These are phyloP conservation scores for Citrus unshiu DNA, from an alignment of 345 rosid species.

Conservation along the genomic window DNA sequence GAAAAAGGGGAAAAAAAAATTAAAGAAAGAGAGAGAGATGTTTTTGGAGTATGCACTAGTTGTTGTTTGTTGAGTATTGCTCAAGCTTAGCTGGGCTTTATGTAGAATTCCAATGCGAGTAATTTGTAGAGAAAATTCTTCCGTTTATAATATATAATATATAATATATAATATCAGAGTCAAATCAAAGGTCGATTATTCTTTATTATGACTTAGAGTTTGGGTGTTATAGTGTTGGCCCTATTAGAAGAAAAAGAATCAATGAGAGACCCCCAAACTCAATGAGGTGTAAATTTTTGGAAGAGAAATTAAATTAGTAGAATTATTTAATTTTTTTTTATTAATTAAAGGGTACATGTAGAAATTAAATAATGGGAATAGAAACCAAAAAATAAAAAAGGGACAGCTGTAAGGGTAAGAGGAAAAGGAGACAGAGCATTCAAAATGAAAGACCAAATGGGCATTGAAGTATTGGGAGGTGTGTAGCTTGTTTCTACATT, in stretches of 20 bases:
- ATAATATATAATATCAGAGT: conserved; percentile 18
- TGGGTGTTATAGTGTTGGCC: conserved; percentile 1
- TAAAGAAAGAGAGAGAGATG: not conserved
- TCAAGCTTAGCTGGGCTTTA: conserved; percentile 51
- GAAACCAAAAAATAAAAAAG: not conserved
- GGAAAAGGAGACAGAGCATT: conserved; percentile 44
- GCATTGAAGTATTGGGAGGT: conserved; percentile 15
- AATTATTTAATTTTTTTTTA: no score
- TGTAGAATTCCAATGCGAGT: conserved; percentile 31
- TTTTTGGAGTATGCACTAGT: not conserved
- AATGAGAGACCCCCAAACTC: no score
- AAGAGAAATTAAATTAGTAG: not conserved
- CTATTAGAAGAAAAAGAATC: not conserved
- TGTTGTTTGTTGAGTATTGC: conserved; percentile 29
- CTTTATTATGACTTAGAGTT: not conserved
- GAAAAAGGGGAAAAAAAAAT: conserved; percentile 6
- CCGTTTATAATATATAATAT: not conserved
- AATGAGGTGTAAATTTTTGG: not conserved
- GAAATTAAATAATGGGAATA: no score
- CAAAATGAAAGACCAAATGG: conserved; percentile 21
- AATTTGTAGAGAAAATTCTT: not conserved
- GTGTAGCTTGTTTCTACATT: conserved; percentile 25
- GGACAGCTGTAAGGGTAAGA: conserved; percentile 48
- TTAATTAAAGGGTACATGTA: no score
- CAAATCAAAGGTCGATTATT: conserved; percentile 19